Base-by-base conservation (phyloP, 2,329 filamentous ascomycete species). In the Leptographium galeiforme region DNA sequence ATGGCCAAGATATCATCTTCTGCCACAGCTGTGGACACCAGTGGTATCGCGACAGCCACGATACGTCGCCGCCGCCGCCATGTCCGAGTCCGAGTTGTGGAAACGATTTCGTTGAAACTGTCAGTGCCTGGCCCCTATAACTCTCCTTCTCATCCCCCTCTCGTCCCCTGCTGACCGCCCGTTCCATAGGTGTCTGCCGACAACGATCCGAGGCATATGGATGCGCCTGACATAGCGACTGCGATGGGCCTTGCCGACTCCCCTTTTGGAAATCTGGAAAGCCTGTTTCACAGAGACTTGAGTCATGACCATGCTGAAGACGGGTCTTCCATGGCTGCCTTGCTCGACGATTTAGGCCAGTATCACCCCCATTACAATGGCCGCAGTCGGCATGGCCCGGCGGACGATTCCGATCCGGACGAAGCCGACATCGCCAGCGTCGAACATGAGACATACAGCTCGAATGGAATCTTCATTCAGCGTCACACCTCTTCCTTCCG, bases 21-120 rank as follows among this genome's bases (percentile, higher is more conserved):
- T 98, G 93, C 68, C 89, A 97, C 68, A 71, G 76, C 56, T 97
- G 93, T 70, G 67, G 77, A 51, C 71, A 85, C 58, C 85, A 95
- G 66, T 97, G 89, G 89, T 87, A 85, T 63, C 74, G 80, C 56
- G 79, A 87, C 56, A 77, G 85, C 58, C 74, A 77, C 59, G 74
- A 78, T 59, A 82, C 70, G 33, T 69, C 95, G 57, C 71, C 70
- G 14, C 97, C 93, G 32, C 69, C 95, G 57, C 71, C 70, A 16
- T 98, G 93, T 64, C 89, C 89, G 16, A 67, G 93, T 64, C 89
- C 89, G 16, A 67, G 71, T n/a, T 98, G 93, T 65, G 65, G 75
- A 5, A 81, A 82, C 40, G 88, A 95, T 19, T 83, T 88, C 59
- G 88, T 82, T 16, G 90, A 98, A 70, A 89, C 97, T 61, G 90